Evolutionary conservation across 2,329 filamentous ascomycete genomes (phyloP).

Genomic region (Pestalotiopsis sp.): DNA sequence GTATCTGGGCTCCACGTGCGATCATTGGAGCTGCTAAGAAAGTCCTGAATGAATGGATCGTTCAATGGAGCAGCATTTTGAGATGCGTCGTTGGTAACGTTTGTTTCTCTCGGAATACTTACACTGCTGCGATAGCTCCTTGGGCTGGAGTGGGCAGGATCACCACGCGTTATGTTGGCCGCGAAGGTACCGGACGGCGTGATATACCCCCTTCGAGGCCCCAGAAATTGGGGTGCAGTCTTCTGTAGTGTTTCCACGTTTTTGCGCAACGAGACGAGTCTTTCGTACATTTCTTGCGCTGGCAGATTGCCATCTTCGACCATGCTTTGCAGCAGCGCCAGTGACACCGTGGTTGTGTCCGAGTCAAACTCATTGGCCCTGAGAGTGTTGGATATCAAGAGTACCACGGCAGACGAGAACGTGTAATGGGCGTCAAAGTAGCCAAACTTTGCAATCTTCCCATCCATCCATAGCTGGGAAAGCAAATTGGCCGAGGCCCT

Average conservation of each 20-base stretch:
- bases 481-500: slow-evolving; percentile 25
- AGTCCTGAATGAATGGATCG: slow-evolving; percentile 16
- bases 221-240: not conserved
- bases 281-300: slow-evolving; percentile 24
- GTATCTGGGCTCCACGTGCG: slow-evolving; percentile 10
- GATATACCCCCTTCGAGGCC: slow-evolving; percentile 12
- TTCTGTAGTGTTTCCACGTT: slow-evolving; percentile 17
- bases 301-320: slow-evolving; percentile 29
- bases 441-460: slow-evolving; percentile 26
- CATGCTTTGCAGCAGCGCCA: slow-evolving; percentile 26
- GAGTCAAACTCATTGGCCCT: slow-evolving; percentile 19
- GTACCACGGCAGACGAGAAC: slow-evolving; percentile 25
- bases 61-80: slow-evolving; percentile 12
- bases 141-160: not conserved
- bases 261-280: slow-evolving; percentile 17
- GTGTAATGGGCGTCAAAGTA: slow-evolving; percentile 30
- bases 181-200: slow-evolving; percentile 15
- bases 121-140: not conserved
- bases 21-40: slow-evolving; percentile 13
- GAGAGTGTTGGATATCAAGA: slow-evolving; percentile 26
- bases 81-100: too few relatives aligned
- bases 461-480: slow-evolving; percentile 26
- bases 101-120: not conserved
- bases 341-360: slow-evolving; percentile 22
- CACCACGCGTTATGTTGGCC: slow-evolving; percentile 11